phyloP scores from a whole-genome alignment of 768 basidiomycete species.

The Lentinula raphanica region DNA sequence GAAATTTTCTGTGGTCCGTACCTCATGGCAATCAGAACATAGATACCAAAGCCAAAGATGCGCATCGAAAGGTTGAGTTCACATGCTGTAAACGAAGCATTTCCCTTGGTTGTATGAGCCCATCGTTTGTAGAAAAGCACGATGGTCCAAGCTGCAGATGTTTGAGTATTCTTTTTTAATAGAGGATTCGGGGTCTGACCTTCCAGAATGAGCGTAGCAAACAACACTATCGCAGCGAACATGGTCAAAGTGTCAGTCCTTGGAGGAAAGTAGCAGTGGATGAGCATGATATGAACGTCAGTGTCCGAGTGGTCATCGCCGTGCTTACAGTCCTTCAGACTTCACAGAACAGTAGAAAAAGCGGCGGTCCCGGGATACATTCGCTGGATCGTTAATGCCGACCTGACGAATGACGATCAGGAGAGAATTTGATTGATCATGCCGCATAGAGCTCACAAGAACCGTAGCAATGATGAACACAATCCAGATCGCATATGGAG shows the following conservation, averaged over 20 bases:
- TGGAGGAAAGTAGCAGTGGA: too few species aligned
- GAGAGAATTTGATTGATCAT: background rate
- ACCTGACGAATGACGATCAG: conserved; percentile 21
- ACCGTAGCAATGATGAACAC: conserved; percentile 34
- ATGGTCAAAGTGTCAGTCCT: conserved; percentile 35
- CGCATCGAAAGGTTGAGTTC: conserved; percentile 42
- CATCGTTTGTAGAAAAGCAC: conserved; percentile 33
- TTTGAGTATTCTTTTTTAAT: background rate
- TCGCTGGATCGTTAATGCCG: conserved; percentile 29
- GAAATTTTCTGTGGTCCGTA: conserved; percentile 11
- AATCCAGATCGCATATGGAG: conserved; percentile 38
- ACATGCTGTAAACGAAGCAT: conserved; percentile 16
- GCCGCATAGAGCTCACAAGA: conserved; percentile 20
- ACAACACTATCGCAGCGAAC: conserved; percentile 32
- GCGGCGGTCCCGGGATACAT: conserved; percentile 40
- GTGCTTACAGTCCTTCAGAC: conserved; percentile 28
- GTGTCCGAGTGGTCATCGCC: background rate
- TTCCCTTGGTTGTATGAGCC: conserved; percentile 19
- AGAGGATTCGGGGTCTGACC: conserved; percentile 17
- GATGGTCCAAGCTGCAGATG: conserved; percentile 33
- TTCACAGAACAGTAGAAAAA: conserved; percentile 50
- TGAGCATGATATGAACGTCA: background rate
- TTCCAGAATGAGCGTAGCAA: conserved; percentile 34
- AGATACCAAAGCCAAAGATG: conserved; percentile 40
- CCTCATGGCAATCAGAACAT: conserved; percentile 38